Base-by-base conservation (phyloP, 2,329 filamentous ascomycete genomes). In the Chaetomium strumarium region DNA sequence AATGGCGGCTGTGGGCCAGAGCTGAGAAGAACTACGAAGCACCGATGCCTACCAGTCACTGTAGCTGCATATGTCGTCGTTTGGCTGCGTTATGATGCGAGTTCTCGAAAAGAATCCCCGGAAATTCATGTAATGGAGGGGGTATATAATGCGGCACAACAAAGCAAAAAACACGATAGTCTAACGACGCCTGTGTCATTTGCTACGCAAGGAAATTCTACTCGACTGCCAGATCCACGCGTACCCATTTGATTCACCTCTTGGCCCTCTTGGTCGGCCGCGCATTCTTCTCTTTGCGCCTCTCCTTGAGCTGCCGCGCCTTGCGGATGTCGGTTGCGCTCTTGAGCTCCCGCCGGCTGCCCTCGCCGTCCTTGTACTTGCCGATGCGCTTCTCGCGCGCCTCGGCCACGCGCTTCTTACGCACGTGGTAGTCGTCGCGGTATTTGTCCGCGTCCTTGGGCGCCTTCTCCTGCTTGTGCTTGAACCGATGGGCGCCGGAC, bases 381-480 rank as follows among this genome's bases (percentile, higher is more conserved):
- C 87, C 88, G 30, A 90, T 71, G 17, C 87, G 77, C 74, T 90
- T 90, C 75, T 96, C 88, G 71, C 86, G 87, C 42, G 92, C 91
- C 66, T 90, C 90, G 14, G 84, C 83, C 16, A 93, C 85, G 66
- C 89, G 84, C 84, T 91, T 91, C 84, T 93, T 96, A 73, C 88
- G 85, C 67, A 84, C 83, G 59, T 95, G 78, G 71, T 88, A 99
- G 71, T 99, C 92, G 68, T 92, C 90, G 56, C 93, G 80, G 70
- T 81, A 92, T 72, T 88, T 92, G 75, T 99, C 93, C 8, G 93
- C 90, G 63, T 89, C 83, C 77, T 96, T 97, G 58, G 95, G 93
- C 52, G 90, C 90, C 72, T 81, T 84, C 67, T 93, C 85, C 69
- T 85, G 81, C 71, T 86, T 92, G 74, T 99, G 93, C 75, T 86